Evolutionary conservation across 202 grass and related monocot genomes (phyloP).

Genomic region (Hordeum pubiflorum): DNA sequence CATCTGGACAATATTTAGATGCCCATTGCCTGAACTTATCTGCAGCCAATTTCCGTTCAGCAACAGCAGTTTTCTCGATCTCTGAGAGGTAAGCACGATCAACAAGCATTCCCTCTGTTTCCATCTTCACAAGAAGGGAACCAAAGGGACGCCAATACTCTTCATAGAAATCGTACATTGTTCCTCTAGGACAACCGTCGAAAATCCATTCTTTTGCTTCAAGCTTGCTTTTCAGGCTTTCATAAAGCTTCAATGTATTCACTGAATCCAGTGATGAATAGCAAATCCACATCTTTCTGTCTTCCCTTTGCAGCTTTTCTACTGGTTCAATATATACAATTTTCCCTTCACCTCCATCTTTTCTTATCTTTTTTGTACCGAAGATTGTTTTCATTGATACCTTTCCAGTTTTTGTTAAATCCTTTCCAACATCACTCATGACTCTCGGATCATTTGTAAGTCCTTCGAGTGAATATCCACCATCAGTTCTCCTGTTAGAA

Average conservation of each 20-base stretch:
- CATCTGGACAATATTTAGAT: constrained; percentile 69
- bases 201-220: constrained; percentile 46
- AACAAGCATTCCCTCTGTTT: constrained; percentile 73
- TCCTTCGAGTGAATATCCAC: constrained; percentile 83
- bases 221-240: constrained; percentile 77
- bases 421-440: constrained; percentile 40
- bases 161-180: constrained; percentile 78
- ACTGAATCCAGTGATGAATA: constrained; percentile 80
- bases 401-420: constrained; percentile 37
- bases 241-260: constrained; percentile 51
- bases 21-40: constrained; percentile 76
- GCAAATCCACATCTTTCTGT: constrained; percentile 65
- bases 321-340: constrained; percentile 35
- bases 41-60: constrained; percentile 48
- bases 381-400: constrained; percentile 80
- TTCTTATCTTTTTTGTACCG: constrained; percentile 56
- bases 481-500: constrained; percentile 58
- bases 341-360: constrained; percentile 72
- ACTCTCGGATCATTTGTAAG: constrained; percentile 62
- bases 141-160: constrained; percentile 79
- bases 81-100: constrained; percentile 58
- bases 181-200: constrained; percentile 47
- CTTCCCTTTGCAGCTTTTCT: constrained; percentile 73
- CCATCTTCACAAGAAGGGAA: constrained; percentile 70
- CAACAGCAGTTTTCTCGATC: constrained; percentile 60